Conservation (phyloP, 2,329 filamentous ascomycete species). For the Aureobasidium leucospermi region DNA sequence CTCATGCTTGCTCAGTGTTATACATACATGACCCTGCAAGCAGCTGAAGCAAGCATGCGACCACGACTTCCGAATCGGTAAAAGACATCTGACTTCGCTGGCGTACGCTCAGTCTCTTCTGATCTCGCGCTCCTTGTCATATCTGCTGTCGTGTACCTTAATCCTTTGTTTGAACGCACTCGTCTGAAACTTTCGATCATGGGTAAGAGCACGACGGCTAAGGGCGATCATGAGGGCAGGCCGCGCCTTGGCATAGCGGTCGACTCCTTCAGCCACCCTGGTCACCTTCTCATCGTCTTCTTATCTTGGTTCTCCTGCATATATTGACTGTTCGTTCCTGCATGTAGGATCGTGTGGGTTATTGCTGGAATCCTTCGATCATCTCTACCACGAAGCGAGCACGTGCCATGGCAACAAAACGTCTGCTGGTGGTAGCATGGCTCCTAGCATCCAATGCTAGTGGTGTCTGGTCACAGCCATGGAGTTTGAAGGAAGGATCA, state of each 20-base stretch:
- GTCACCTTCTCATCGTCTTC: background rate
- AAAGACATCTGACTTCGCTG: no score
- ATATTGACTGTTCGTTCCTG: background rate
- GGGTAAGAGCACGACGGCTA: background rate
- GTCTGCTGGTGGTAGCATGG: background rate
- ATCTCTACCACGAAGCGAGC: background rate
- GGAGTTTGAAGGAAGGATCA: background rate
- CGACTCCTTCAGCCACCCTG: background rate
- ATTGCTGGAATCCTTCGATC: background rate
- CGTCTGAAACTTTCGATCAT: background rate
- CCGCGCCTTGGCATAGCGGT: slow-evolving; percentile 7
- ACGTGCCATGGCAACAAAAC: slow-evolving; percentile 3
- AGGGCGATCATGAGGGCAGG: slow-evolving; percentile 6
- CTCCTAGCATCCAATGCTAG: background rate
- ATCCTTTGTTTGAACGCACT: background rate
- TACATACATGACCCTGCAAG: background rate
- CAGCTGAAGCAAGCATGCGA: background rate
- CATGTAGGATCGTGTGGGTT: background rate
- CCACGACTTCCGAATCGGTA: background rate
- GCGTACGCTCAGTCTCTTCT: no score
- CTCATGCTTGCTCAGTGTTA: background rate
- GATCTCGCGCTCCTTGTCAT: no score
- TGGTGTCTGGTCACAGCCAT: background rate
- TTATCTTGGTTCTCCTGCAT: background rate
- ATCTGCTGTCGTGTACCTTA: no score